A percentile compares a stretch with the other conserved stretches of the same genome.
Conservation (phyloP, 345 rosid genomes). For the Stellera chamaejasme region DNA sequence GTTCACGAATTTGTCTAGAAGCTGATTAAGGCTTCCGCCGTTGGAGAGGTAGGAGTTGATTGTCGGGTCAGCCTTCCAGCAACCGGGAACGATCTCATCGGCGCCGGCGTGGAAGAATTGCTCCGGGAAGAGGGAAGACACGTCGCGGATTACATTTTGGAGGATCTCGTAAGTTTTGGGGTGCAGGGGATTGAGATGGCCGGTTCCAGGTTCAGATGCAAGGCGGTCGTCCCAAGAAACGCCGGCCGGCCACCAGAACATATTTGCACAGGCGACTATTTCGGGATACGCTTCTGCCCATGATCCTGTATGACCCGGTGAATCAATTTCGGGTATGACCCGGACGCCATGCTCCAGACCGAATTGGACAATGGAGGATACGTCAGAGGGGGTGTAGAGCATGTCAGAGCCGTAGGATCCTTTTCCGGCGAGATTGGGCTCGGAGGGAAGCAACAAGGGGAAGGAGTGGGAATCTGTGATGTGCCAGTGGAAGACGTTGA, state of each 20-base stretch:
- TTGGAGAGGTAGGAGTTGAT: constrained; percentile 48
- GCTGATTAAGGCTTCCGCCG: constrained; percentile 59
- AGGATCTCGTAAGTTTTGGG: constrained; percentile 68
- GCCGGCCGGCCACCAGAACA: constrained; percentile 80
- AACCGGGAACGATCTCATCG: constrained; percentile 71
- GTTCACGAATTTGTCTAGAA: constrained; percentile 54
- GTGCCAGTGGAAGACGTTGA: constrained; percentile 94
- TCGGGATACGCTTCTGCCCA: constrained; percentile 88
- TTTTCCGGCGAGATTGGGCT: constrained; percentile 59
- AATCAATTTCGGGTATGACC: constrained; percentile 73
- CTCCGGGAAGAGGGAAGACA: constrained; percentile 50
- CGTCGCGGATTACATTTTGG: constrained; percentile 48
- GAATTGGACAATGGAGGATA: constrained; percentile 40
- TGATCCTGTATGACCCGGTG: constrained; percentile 95
- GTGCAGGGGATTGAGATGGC: constrained; percentile 75
- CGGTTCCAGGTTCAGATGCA: constrained; percentile 81
- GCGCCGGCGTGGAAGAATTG: constrained; percentile 67
- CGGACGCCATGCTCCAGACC: constrained; percentile 80
- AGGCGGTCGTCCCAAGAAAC: constrained; percentile 45
- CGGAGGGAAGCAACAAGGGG: constrained; percentile 68
- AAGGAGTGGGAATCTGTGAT: constrained; percentile 81
- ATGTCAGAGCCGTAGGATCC: constrained; percentile 63
- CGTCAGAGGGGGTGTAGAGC: constrained; percentile 53
- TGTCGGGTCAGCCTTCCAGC: constrained; percentile 66
- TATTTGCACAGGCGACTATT: constrained; percentile 69